Base-by-base conservation (phyloP, 1,139 yeast species). In the Kodamaea arcana region DNA sequence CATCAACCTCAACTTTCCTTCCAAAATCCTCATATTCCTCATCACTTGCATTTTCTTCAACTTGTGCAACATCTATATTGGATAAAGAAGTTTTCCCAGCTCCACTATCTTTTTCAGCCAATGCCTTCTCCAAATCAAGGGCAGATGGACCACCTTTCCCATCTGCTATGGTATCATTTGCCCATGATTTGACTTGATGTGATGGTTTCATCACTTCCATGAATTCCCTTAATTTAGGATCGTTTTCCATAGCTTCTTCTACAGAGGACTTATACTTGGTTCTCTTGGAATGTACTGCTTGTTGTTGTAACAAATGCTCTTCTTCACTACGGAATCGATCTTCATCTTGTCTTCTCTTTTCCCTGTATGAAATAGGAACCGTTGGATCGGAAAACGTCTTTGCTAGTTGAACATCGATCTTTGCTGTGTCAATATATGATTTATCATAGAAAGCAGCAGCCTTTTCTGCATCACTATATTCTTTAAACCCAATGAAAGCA, bases 401-500 rank as follows among this genome's bases (percentile, higher is more conserved):
- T 1, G 98, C 98, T 36, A 83, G 51, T 32, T 79, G 79, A 6
- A 92, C 98, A 30, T 77, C 80, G 22, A 92, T 73, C 47, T 75
- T 77, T 3, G 95, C 72, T 0, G 97, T 88, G 49, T 87, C 94
- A 37, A 92, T 78, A 52, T 80, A 92, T 1, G 95, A 75, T 12
- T 75, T 72, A 60, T 94, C 68, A 59, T 84, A 92, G 58, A 75
- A 87, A 32, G 65, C 69, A 5, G 82, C 92, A 0, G 97, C 96
- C 32, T 69, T 73, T 34, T 72, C 76, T 0, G 98, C 98, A 52
- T 86, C 95, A 4, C 63, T 72, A 17, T 64, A 69, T 12, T 78
- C 69, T 50, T 78, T 82, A 58, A 75, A 92, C 0, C 99, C 99
- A 39, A 94, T 69, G 51, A 92, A 92, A 11, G 96, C 97, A 68